A percentile compares a stretch with the other conserved stretches of the same genome.
These are phyloP conservation scores for Balamuthia mandrillaris DNA, from an alignment of 208 protist genomes.

Conservation along the genomic window DNA sequence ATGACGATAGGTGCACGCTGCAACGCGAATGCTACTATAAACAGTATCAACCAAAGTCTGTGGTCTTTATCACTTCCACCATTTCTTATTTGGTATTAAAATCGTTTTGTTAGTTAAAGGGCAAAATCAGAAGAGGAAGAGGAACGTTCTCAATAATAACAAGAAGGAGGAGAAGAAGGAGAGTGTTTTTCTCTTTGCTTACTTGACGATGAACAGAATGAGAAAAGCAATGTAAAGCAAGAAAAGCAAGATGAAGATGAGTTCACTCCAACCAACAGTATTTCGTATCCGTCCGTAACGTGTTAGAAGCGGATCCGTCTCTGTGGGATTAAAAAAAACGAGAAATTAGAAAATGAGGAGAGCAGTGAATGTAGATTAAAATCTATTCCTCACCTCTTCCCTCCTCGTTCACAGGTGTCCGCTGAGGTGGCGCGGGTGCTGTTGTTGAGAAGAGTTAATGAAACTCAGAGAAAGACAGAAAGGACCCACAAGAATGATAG, in stretches of 20 bases:
- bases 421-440: no score
- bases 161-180: slow-evolving; percentile 31
- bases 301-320: background rate
- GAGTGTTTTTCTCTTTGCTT: background rate
- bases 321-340: no score
- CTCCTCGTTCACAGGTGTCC: no score
- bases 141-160: background rate
- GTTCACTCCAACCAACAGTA: background rate
- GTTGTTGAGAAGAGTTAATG: no score
- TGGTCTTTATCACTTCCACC: background rate
- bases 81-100: background rate
- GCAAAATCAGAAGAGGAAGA: slow-evolving; percentile 41
- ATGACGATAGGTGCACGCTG: slow-evolving; percentile 49
- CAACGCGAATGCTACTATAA: slow-evolving; percentile 39
- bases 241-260: background rate
- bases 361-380: no score
- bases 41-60: slow-evolving; percentile 12
- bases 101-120: background rate
- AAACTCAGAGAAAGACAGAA: no score
- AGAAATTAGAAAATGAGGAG: no score
- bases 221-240: slow-evolving; percentile 8
- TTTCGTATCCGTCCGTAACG: background rate
- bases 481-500: background rate
- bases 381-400: no score
- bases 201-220: slow-evolving; percentile 5